Conservation (phyloP, 768 basidiomycete genomes). For the Hygrocybe punicea region DNA sequence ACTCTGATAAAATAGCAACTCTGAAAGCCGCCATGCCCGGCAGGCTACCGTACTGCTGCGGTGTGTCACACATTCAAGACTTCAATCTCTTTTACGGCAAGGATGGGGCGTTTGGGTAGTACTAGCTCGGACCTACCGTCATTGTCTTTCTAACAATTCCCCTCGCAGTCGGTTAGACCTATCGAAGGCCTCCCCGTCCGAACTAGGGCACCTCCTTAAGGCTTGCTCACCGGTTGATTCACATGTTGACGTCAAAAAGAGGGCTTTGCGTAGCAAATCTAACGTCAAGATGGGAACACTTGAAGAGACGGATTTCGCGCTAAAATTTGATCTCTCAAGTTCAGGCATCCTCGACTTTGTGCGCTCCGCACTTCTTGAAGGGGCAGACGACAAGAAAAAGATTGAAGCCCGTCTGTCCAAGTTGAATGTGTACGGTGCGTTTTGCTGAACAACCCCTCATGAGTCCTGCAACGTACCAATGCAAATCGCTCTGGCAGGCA, state of each 20-base stretch:
- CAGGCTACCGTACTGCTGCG: too few relatives aligned
- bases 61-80: too few relatives aligned
- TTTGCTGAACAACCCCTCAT: background rate
- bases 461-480: background rate
- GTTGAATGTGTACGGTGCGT: constrained; percentile 38
- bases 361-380: background rate
- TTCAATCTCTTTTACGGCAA: too few relatives aligned
- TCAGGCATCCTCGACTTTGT: background rate
- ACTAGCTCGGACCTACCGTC: too few relatives aligned
- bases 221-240: background rate
- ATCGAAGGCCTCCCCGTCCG: background rate
- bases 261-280: too few relatives aligned
- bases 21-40: too few relatives aligned
- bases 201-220: background rate
- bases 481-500: constrained; percentile 30
- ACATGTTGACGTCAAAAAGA: too few relatives aligned
- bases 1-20: too few relatives aligned
- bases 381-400: constrained; percentile 3
- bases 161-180: background rate
- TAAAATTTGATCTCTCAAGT: background rate
- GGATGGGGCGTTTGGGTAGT: too few relatives aligned
- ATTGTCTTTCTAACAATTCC: background rate
- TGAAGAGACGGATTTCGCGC: background rate
- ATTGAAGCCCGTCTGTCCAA: constrained; percentile 34
- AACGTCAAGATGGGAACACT: background rate